phyloP scores from a whole-genome alignment of 352 stramenopile species.

The Salisapilia sapeloensis region DNA sequence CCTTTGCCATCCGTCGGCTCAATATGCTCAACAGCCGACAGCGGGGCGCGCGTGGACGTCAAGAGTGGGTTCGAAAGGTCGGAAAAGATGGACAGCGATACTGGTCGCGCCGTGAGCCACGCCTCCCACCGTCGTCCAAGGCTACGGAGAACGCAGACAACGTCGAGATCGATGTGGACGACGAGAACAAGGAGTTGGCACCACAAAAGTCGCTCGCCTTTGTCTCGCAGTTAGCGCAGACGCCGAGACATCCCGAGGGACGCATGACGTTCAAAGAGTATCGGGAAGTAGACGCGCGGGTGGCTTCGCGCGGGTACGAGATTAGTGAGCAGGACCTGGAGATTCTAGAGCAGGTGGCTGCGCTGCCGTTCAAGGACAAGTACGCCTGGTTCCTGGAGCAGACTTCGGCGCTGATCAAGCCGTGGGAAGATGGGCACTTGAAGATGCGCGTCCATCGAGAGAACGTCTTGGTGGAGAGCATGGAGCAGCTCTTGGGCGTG shows the following conservation, averaged over 20 bases:
- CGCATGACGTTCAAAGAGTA: constrained; percentile 83
- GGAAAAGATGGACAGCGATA: constrained; percentile 68
- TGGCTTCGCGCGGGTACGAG: constrained; percentile 73
- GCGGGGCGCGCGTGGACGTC: constrained; percentile 56
- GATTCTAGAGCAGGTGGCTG: constrained; percentile 71
- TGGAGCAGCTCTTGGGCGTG: constrained; percentile 67
- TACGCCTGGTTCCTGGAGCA: constrained; percentile 78
- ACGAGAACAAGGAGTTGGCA: constrained; percentile 61
- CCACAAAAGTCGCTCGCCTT: constrained; percentile 72
- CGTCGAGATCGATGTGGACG: constrained; percentile 22
- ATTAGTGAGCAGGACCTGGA: constrained; percentile 78
- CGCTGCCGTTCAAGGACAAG: constrained; percentile 78
- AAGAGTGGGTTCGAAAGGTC: constrained; percentile 76
- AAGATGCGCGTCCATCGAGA: constrained; percentile 78
- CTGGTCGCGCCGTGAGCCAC: constrained; percentile 57
- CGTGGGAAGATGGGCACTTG: constrained; percentile 68
- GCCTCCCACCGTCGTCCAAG: constrained; percentile 12
- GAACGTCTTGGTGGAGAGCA: constrained; percentile 72
- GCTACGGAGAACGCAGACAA: neutral
- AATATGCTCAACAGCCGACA: constrained; percentile 79
- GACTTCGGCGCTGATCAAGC: constrained; percentile 68
- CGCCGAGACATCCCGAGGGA: constrained; percentile 56
- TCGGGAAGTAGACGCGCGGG: constrained; percentile 67
- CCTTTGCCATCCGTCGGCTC: constrained; percentile 71
- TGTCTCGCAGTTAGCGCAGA: constrained; percentile 72